phyloP scores from a whole-genome alignment of 148 eudicot species.

The Rhododendron griersonianum region DNA sequence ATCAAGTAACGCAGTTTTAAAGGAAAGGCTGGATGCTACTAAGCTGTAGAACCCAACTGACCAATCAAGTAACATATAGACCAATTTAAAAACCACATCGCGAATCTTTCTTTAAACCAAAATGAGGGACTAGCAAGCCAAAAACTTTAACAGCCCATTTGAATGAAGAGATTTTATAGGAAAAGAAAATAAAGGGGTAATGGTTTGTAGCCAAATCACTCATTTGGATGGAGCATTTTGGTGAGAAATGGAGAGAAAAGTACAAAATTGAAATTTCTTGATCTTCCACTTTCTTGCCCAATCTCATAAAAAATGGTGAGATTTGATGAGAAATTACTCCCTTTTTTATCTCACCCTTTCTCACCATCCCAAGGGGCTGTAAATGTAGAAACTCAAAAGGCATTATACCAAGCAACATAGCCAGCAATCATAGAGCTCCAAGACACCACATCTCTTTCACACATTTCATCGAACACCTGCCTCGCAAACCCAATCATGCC shows the following conservation, averaged over 20 bases:
- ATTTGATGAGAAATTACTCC: too few species aligned
- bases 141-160: too few species aligned
- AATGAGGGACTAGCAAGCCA: neutral
- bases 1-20: neutral
- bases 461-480: slow-evolving; percentile 48
- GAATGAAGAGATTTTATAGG: too few species aligned
- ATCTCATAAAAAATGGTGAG: too few species aligned
- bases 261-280: too few species aligned
- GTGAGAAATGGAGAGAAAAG: too few species aligned
- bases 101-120: neutral
- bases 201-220: too few species aligned
- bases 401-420: slow-evolving; percentile 37
- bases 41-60: neutral
- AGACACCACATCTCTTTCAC: slow-evolving; percentile 41
- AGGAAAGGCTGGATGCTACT: neutral
- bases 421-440: slow-evolving; percentile 62
- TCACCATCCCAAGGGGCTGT: neutral
- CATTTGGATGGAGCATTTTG: too few species aligned
- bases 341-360: too few species aligned
- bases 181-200: too few species aligned
- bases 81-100: neutral
- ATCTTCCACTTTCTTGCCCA: too few species aligned
- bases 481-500: slow-evolving; percentile 21
- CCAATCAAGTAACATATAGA: neutral
- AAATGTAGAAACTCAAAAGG: neutral